Base-by-base conservation (phyloP, 768 basidiomycete genomes). In the Leccinum imitatum region DNA sequence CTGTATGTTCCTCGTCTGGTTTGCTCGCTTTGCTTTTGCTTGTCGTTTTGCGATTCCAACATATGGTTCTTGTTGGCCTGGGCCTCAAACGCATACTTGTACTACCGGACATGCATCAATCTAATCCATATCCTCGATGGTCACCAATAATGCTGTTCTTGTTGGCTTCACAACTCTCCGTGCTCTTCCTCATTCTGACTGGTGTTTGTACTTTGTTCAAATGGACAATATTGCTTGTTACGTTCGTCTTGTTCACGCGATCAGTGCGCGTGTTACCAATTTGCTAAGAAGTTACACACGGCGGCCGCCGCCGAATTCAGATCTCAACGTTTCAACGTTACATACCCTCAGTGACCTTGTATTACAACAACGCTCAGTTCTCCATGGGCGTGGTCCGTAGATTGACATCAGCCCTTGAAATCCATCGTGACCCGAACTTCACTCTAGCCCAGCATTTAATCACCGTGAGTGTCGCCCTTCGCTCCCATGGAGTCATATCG, bases 391-490 rank as follows among this genome's bases (percentile, higher is more conserved):
- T 69, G 52, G 52, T 65, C 59, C 67, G 63, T 47, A 70, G 63
- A 58, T 54, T 74, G 14, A 48, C 67, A 27, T 67, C 63, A 59
- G 63, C 62, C 62, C 66, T 86, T 9, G 86, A 88, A 71, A 80
- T 87, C 53, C 71, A 78, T 56, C 83, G 82, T 65, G 76, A 82
- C 19, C 79, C 82, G 23, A 81, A 79, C 46, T 68, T 86, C 66
- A 80, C 82, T 30, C 78, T 82, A 60, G 76, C 73, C 50, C 78
- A 89, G 69, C 73, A 84, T 55, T 85, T 88, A 71, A 76, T 90
- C 65, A 78, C 79, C 57, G 85, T 87, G 59, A 60, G 80, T 71
- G 30, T 61, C 41, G 44, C 56, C 37, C 59, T 57, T 30, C 46
- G 35, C 44, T 46, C 44, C 19, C 44, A 46, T 44, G 41, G 21